Evolutionary conservation across 164 flowering plant species (phyloP).

Genomic region (Chimonanthus praecox): DNA sequence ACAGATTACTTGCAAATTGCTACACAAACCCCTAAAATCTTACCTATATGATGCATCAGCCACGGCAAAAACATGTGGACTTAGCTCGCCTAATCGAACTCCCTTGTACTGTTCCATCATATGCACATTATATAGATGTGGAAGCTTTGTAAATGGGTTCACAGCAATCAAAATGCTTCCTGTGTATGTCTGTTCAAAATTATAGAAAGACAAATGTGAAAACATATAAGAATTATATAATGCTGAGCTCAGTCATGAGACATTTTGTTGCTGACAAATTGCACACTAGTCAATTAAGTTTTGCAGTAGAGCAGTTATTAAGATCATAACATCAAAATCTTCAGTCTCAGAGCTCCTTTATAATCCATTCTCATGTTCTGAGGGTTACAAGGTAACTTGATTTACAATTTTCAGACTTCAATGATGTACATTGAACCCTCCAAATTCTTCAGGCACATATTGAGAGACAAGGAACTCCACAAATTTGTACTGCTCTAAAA

Average conservation of each 20-base stretch:
- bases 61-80: conserved; percentile 99
- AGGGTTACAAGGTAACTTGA: background rate
- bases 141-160: conserved; percentile 96
- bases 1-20: background rate
- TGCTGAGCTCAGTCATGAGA: background rate
- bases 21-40: conserved; percentile 3
- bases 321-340: background rate
- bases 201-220: background rate
- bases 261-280: background rate
- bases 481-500: background rate
- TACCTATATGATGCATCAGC: conserved; percentile 99
- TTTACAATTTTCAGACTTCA: background rate
- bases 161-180: conserved; percentile 99
- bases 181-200: conserved; percentile 72
- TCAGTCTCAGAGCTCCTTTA: background rate
- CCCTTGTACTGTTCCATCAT: conserved; percentile 99
- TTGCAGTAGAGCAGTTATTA: too few relatives aligned
- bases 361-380: background rate
- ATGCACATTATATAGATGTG: conserved; percentile 85
- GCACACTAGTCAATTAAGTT: too few relatives aligned
- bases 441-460: background rate
- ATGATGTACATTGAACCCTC: background rate
- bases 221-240: background rate
- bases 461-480: background rate
- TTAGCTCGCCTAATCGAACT: conserved; percentile 86